Percentiles rank a stretch among this genome's conserved stretches.
These are phyloP conservation scores for Floccularia luteovirens DNA, from an alignment of 768 basidiomycete genomes.

Conservation along the genomic window DNA sequence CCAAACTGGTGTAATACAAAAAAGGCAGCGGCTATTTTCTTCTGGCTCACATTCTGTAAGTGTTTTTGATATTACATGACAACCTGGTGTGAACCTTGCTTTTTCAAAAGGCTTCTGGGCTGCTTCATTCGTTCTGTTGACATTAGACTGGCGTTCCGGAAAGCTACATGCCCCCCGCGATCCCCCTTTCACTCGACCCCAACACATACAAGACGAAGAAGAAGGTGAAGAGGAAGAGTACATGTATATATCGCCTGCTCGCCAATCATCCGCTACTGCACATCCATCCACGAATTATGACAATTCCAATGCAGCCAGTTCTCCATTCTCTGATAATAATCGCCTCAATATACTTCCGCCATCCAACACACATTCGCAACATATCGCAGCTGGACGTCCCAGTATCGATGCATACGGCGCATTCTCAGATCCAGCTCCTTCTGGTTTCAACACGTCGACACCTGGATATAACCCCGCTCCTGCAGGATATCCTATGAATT, in stretches of 20 bases:
- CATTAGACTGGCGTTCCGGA: constrained; percentile 75
- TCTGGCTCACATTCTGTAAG: constrained; percentile 80
- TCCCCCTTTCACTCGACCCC: constrained; percentile 68
- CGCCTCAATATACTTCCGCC: constrained; percentile 29
- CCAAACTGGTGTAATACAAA: constrained; percentile 88
- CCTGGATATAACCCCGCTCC: constrained; percentile 15
- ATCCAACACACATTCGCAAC: constrained; percentile 14
- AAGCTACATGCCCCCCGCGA: constrained; percentile 56
- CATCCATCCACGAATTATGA: constrained; percentile 16
- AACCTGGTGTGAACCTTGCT: constrained; percentile 4
- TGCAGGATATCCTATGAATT: constrained; percentile 7
- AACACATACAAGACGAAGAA: constrained; percentile 34
- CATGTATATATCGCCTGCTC: constrained; percentile 35
- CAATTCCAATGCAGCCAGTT: constrained; percentile 18
- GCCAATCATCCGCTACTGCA: constrained; percentile 16
- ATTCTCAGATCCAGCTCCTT: constrained; percentile 82
- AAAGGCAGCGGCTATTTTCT: constrained; percentile 84
- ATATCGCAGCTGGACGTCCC: constrained; percentile 35
- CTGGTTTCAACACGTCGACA: constrained; percentile 49
- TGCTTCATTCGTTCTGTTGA: constrained; percentile 55
- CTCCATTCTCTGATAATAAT: constrained; percentile 51
- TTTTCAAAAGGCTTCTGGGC: constrained; percentile 59
- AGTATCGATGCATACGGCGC: constrained; percentile 89
- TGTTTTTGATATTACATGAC: constrained; percentile 6
- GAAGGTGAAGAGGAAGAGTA: constrained; percentile 51